Percentiles rank a stretch among this genome's conserved stretches.
phyloP scores from a whole-genome alignment of 2,329 filamentous ascomycete genomes.

The Cladosporium sp. region DNA sequence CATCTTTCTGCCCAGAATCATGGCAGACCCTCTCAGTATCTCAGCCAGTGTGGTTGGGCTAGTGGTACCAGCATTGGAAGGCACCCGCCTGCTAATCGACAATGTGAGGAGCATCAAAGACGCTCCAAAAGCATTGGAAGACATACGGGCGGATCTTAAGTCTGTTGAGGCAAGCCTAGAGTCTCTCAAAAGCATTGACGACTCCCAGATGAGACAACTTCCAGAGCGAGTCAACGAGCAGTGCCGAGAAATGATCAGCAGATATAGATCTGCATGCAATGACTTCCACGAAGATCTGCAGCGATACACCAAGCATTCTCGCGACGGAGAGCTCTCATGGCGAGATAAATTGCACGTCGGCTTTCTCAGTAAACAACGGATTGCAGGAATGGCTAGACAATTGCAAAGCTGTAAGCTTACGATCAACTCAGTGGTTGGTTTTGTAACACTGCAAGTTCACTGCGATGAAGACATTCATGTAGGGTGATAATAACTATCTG shows the following conservation, averaged over 20 bases:
- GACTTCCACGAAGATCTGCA: background rate
- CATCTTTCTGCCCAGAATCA: background rate
- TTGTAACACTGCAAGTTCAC: background rate
- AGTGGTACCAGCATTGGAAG: background rate
- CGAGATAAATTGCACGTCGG: background rate
- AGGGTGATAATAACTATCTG: background rate
- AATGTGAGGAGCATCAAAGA: background rate
- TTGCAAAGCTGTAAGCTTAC: background rate
- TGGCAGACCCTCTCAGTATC: background rate
- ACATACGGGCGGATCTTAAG: background rate
- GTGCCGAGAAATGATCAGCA: background rate
- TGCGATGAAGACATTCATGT: background rate
- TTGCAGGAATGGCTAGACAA: background rate
- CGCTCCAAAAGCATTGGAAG: background rate
- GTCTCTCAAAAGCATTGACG: background rate
- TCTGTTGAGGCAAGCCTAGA: background rate
- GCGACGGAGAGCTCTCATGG: background rate
- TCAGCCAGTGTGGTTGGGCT: background rate
- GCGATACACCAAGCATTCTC: background rate
- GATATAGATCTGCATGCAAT: background rate
- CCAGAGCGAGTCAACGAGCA: background rate
- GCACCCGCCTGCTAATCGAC: background rate
- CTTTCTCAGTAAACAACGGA: background rate
- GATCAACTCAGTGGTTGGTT: background rate
- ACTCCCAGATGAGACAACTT: background rate